Evolutionary conservation across 2,329 filamentous ascomycete species (phyloP).

Genomic region (Diaporthe humulicola): DNA sequence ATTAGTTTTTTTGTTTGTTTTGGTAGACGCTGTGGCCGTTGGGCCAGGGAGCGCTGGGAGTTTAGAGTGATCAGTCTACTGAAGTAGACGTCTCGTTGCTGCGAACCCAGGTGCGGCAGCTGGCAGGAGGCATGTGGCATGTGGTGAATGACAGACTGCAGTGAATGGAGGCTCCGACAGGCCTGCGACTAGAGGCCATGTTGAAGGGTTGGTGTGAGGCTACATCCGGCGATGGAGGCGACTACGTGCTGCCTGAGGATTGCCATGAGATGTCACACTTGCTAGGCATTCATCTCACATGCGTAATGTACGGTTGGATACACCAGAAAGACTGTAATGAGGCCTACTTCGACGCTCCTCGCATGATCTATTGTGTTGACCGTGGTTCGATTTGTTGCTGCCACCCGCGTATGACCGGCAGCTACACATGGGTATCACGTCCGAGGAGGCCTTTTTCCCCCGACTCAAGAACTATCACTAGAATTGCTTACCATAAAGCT

Average conservation of each 20-base stretch:
- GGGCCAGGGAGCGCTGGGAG: background rate
- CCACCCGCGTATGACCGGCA: background rate
- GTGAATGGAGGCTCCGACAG: background rate
- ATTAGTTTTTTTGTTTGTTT: background rate
- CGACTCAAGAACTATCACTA: background rate
- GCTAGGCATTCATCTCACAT: background rate
- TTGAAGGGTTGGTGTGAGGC: background rate
- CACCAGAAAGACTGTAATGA: too few relatives aligned
- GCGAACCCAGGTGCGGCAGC: background rate
- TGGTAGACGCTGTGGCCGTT: conserved; percentile 4
- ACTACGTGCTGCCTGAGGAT: background rate
- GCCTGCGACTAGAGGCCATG: background rate
- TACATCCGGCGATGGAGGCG: background rate
- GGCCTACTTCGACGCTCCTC: background rate
- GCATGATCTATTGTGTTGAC: too few relatives aligned
- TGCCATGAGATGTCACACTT: background rate
- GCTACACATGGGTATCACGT: too few relatives aligned
- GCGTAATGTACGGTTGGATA: background rate
- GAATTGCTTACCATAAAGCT: background rate
- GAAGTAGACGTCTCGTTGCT: background rate
- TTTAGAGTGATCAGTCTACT: background rate
- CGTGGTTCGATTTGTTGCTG: background rate
- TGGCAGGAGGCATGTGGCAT: background rate
- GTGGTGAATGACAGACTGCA: background rate
- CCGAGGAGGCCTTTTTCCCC: too few relatives aligned